These are phyloP conservation scores for Dendrobium officinale DNA, from an alignment of 106 monocot genomes.

Conservation along the genomic window DNA sequence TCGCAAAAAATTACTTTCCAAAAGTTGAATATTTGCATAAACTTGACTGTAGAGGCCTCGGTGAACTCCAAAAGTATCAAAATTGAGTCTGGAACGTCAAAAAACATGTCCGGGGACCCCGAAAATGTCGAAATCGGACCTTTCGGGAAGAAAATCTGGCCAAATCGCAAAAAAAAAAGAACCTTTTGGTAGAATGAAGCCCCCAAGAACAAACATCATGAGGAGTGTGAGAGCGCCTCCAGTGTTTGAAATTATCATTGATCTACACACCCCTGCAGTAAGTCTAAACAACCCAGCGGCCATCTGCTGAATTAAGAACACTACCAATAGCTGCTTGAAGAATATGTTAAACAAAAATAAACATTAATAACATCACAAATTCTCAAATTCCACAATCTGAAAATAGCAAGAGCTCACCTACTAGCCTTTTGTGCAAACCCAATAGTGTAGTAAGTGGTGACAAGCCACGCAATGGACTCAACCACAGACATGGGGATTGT, in stretches of 20 bases:
- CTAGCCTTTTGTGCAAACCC: constrained; percentile 58
- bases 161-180: not conserved
- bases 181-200: constrained; percentile 71
- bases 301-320: constrained; percentile 61
- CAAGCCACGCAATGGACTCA: constrained; percentile 53
- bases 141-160: too few relatives aligned
- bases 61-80: too few relatives aligned
- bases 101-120: too few relatives aligned
- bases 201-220: constrained; percentile 48
- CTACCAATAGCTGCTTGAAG: constrained; percentile 53
- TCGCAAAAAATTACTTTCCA: too few relatives aligned
- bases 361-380: not conserved
- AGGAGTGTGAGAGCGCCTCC: constrained; percentile 43
- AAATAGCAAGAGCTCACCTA: constrained; percentile 25
- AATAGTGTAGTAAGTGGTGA: constrained; percentile 48
- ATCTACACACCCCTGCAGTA: constrained; percentile 34
- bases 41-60: too few relatives aligned
- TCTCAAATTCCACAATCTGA: not conserved
- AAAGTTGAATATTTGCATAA: too few relatives aligned
- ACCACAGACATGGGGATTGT: constrained; percentile 55
- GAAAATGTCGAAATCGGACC: too few relatives aligned
- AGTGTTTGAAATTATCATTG: constrained; percentile 47
- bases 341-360: constrained; percentile 23
- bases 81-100: too few relatives aligned
- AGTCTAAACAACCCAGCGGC: constrained; percentile 54